phyloP scores from a whole-genome alignment of 768 basidiomycete genomes.

The Paxillus ammoniavirescens region DNA sequence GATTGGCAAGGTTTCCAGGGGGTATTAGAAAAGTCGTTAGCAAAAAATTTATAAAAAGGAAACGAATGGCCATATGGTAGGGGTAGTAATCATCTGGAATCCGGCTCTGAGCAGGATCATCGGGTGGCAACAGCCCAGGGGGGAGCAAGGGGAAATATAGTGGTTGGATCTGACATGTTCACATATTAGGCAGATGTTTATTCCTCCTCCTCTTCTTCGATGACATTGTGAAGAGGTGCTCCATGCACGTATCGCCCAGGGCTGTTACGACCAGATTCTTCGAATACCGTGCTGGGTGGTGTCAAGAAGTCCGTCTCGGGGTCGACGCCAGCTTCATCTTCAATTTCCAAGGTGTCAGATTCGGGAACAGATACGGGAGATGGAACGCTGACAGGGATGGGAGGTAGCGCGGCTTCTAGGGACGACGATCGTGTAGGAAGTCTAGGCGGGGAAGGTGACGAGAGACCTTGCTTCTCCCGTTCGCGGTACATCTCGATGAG shows the following conservation, averaged over 20 bases:
- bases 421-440: conserved; percentile 34
- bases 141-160: background rate
- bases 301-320: conserved; percentile 25
- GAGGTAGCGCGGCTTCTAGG: conserved; percentile 5
- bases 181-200: conserved; percentile 12
- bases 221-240: conserved; percentile 80
- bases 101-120: background rate
- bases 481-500: conserved; percentile 88
- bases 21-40: conserved; percentile 25
- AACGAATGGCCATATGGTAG: conserved; percentile 11
- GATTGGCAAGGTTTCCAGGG: conserved; percentile 20
- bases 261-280: conserved; percentile 57
- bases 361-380: conserved; percentile 19
- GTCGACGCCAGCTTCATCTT: conserved; percentile 29
- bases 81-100: conserved; percentile 1
- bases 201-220: conserved; percentile 81
- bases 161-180: conserved; percentile 16
- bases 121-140: conserved; percentile 3
- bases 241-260: conserved; percentile 80
- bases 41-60: conserved; percentile 4
- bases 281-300: conserved; percentile 33
- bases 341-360: conserved; percentile 24
- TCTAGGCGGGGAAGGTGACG: conserved; percentile 23
- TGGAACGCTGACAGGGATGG: conserved; percentile 2
- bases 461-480: conserved; percentile 45